Base-by-base conservation (phyloP, 1,284 basidiomycete species). In the Fereydounia khargensis region DNA sequence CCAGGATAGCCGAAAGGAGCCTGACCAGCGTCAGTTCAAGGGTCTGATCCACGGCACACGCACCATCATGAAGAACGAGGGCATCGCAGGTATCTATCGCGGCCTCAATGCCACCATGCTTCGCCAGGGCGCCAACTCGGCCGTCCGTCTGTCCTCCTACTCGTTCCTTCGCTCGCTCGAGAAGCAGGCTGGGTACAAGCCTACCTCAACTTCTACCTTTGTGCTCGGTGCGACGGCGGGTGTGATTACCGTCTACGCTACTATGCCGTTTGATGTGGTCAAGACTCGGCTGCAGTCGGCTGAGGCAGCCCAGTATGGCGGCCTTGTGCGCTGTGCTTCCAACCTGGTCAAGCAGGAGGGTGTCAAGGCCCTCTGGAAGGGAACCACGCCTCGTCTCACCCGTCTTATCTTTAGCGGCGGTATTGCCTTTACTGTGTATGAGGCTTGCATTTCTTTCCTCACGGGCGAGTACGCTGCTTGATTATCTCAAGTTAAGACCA, bases 261-360 rank as follows among this genome's bases (percentile, higher is more conserved):
- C 70, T 19, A 73, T 73, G 70, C 70, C 70, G 4, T 55, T 73
- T 31, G 70, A 73, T 72, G 91, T 97, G 16, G 84, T 97, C 79
- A 97, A 97, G 79, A 97, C 94, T 10, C 84, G 94, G 32, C 97
- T 98, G 94, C 94, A 98, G 76, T 86, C 89, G 1, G 81, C 97
- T 22, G 83, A 85, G 59, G 94, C 91, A 2, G 78, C 82, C 32
- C 85, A 90, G 60, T 98, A 97, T 77, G 83, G 84, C 31, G 95
- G 92, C 74, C 87, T 91, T 1, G 87, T 96, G 78, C 90, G 96
- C 73, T 97, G 92, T 73, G 89, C 85, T 31, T 40, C 50, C 39
- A 39, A 58, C 25, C 63, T 58, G 7, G 20, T 68, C 25, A 55
- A 56, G 20, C 43, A 94, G 76, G 90, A 95, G 73, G 91, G 91